Conservation (phyloP, 495 filamentous ascomycete species). For the Hypoxylon cercidicola region DNA sequence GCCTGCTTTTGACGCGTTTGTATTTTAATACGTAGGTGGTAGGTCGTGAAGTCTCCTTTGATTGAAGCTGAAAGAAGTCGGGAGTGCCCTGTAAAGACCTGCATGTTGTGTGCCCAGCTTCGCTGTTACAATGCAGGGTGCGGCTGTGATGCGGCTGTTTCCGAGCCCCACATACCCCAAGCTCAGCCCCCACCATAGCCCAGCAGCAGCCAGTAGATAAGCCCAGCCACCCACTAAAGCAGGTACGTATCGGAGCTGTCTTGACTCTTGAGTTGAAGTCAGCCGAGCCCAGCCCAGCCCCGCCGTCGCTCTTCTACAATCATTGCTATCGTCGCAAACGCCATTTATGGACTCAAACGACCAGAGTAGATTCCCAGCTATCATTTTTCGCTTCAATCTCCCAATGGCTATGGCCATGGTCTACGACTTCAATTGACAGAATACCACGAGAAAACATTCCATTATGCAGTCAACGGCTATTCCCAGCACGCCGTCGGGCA, state of each 20-base stretch:
- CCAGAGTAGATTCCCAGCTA: no score
- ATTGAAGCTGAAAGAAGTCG: no score
- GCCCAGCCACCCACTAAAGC: not conserved
- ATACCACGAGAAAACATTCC: not conserved
- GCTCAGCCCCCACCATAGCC: not conserved
- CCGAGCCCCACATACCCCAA: not conserved
- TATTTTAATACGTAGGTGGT: no score
- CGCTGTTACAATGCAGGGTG: not conserved
- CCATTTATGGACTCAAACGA: not conserved
- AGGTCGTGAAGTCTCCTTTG: no score
- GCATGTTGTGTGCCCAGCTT: not conserved
- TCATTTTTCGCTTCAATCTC: not conserved
- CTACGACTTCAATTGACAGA: not conserved
- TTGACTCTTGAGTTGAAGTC: no score
- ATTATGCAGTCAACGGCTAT: constrained; percentile 36
- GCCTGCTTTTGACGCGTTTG: no score
- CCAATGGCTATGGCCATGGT: not conserved
- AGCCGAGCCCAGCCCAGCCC: not conserved
- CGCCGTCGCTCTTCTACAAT: not conserved
- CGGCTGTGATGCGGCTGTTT: not conserved
- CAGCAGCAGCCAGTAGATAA: not conserved
- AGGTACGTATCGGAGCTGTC: not conserved
- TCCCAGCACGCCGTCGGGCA: constrained; percentile 42
- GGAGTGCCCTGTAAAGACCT: not conserved
- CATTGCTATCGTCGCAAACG: constrained; percentile 1